Evolutionary conservation across 192 early-diverging fungal genomes (phyloP), one percentile per base, ranked within the genome.

Genomic region (Coemansia sp.): DNA sequence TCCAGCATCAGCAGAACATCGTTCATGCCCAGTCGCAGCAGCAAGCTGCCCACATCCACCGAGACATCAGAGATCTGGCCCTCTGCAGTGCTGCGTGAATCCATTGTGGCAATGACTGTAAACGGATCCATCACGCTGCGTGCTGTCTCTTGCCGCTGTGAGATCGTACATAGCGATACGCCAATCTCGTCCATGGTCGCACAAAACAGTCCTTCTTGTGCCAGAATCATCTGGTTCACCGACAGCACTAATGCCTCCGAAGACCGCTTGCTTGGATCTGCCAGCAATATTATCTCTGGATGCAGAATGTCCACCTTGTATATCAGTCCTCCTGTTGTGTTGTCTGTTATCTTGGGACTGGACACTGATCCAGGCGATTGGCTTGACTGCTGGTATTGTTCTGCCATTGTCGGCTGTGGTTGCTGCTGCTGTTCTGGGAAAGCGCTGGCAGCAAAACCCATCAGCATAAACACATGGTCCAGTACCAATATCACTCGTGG

Each of bases 241-340:
- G 83, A 85, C 18, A 97, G 80, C n/a, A 94, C 77, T 36, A 99
- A 85, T 10, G 97, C 95, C 55, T 99, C 94, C 0, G 93, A 91
- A 19, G 82, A 67, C 3, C 73, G 57, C 13, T 55, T 72, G 38
- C 71, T 76, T 6, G 94, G 86, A 46, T 94, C 81, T 16, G 89
- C 90, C 20, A 97, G 78, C 35, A 99, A 65, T 10, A 94, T 84
- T 21, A 97, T 84, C 73, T 97, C 93, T 5, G 89, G 84, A 36
- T 88, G 79, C 15, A 85, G 60, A 14, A 98, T 73, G 19, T 88
- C 90, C 33, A 97, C 66, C 39, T 88, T 83, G 80, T 86, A 94
- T 3, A 87, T 82, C 15, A 90, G 62, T 12, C 76, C 73, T 9
- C 77, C 66, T 0, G 72, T 55, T 13, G 53, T 59, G 13, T 52